These are phyloP conservation scores for Cladosporium sphaerospermum DNA, from an alignment of 2,329 filamentous ascomycete species.

Conservation along the genomic window DNA sequence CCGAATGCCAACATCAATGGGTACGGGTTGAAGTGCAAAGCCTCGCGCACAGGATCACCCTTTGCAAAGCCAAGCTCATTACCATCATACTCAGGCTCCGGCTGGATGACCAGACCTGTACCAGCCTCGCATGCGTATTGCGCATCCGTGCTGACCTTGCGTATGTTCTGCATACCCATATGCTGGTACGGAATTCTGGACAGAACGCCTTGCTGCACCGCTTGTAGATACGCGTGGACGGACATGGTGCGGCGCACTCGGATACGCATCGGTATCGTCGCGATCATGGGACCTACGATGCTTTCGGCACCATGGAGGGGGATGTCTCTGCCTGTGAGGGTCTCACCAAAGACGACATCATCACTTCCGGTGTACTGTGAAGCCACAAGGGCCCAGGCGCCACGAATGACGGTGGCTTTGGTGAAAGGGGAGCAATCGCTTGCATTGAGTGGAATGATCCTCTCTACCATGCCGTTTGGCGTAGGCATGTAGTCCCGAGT, in stretches of 20 bases:
- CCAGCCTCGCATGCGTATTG: slow-evolving; percentile 52
- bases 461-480: slow-evolving; percentile 23
- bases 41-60: slow-evolving; percentile 17
- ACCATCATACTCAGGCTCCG: slow-evolving; percentile 19
- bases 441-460: slow-evolving; percentile 17
- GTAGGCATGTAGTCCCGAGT: slow-evolving; percentile 18
- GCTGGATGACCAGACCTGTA: slow-evolving; percentile 51
- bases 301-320: slow-evolving; percentile 3
- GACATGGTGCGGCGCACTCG: slow-evolving; percentile 23
- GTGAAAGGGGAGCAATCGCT: slow-evolving; percentile 30
- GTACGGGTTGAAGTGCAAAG: slow-evolving; percentile 30
- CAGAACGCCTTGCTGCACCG: slow-evolving; percentile 17
- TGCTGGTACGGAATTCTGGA: slow-evolving; percentile 34
- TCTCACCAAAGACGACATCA: slow-evolving; percentile 50
- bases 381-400: slow-evolving; percentile 53
- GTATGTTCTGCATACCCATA: slow-evolving; percentile 33
- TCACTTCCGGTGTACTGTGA: slow-evolving; percentile 43
- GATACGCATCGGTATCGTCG: slow-evolving; percentile 34
- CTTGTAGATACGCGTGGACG: slow-evolving; percentile 19
- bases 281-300: slow-evolving; percentile 27
- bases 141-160: slow-evolving; percentile 44
- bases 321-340: slow-evolving; percentile 4
- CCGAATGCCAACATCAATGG: slow-evolving; percentile 45
- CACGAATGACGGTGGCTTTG: slow-evolving; percentile 44
- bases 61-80: slow-evolving; percentile 19